Base-by-base conservation (phyloP, 2,329 filamentous ascomycete species). In the Zasmidium angulare region DNA sequence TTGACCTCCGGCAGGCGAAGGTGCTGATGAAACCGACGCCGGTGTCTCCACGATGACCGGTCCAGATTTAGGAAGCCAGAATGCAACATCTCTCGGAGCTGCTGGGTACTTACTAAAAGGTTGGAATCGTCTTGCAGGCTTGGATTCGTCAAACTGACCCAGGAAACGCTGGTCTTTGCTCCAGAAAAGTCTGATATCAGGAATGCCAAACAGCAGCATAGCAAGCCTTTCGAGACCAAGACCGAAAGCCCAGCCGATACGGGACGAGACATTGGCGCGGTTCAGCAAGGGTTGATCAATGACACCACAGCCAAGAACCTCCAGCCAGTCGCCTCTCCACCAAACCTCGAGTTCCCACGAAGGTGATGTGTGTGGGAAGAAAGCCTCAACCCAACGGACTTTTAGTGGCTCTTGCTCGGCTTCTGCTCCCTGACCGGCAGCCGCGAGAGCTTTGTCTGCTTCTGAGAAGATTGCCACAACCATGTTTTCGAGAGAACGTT, bases 111-210 rank as follows among this genome's bases (percentile, higher is more conserved):
- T 96, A 64, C 91, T 96, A 76, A 98, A 98, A 6, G 92, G 89
- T 61, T 86, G 82, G 74, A 96, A 99, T 53, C 85, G 86, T 21
- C 78, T 79, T 61, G 86, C 81, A 21, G 78, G 72, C 29, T 80
- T 76, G 46, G 76, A 72, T 36, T 76, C 61, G 59, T 65, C 60
- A 76, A 99, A 99, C 75, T 99, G 95, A 11, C 79, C 81, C n/a
- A 96, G 78, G 77, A 99, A 99, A 9, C 95, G 86, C 68, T 82
- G 72, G 74, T 99, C 95, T 56, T 82, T 80, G 29, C 90, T 96
- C 95, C 95, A 99, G 79, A 99, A 98, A 3, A 98, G 86, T 12
- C 95, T 88, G 67, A 99, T 99, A 72, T 99, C 95, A 0, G 93
- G 91, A 60, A 99, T 96, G 60, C 90, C 89, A 80, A 97, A 99